A percentile compares a stretch with the other conserved stretches of the same genome.
Evolutionary conservation across 352 stramenopile species (phyloP).

Genomic region (Elongisporangium senticosum): DNA sequence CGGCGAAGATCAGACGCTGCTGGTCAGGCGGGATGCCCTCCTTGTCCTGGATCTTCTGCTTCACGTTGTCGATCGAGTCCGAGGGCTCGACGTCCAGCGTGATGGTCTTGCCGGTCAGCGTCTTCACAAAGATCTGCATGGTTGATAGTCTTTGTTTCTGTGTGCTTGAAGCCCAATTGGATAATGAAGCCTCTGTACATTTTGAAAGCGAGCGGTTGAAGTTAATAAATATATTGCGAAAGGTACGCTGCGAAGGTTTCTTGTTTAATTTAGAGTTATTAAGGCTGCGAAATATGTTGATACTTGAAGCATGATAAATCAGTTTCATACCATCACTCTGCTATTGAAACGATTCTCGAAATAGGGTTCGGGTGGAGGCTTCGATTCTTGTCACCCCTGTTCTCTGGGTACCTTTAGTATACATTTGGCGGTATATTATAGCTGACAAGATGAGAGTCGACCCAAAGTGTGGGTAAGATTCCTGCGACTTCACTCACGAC

Average conservation of each 20-base stretch:
- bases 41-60: constrained; percentile 5
- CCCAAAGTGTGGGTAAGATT: not conserved
- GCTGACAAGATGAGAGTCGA: not conserved
- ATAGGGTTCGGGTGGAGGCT: not conserved
- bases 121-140: constrained; percentile 92
- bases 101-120: constrained; percentile 89
- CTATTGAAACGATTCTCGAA: constrained; percentile 2
- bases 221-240: not conserved
- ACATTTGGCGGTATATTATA: not conserved
- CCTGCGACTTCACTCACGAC: not conserved
- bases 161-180: constrained; percentile 9
- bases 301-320: constrained; percentile 4
- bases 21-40: constrained; percentile 2
- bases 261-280: not conserved
- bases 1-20: constrained; percentile 7
- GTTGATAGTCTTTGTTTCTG: constrained; percentile 9
- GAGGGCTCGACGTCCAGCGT: constrained; percentile 90
- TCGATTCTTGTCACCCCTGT: not conserved
- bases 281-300: constrained; percentile 4
- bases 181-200: constrained; percentile 8
- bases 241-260: constrained; percentile 2
- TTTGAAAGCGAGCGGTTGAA: constrained; percentile 2
- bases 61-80: constrained; percentile 82
- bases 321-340: not conserved
- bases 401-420: not conserved